Evolutionary conservation across 805 yeast genomes (phyloP), one percentile per base, ranked within the genome.

Genomic region (Blastobotrys robertii): DNA sequence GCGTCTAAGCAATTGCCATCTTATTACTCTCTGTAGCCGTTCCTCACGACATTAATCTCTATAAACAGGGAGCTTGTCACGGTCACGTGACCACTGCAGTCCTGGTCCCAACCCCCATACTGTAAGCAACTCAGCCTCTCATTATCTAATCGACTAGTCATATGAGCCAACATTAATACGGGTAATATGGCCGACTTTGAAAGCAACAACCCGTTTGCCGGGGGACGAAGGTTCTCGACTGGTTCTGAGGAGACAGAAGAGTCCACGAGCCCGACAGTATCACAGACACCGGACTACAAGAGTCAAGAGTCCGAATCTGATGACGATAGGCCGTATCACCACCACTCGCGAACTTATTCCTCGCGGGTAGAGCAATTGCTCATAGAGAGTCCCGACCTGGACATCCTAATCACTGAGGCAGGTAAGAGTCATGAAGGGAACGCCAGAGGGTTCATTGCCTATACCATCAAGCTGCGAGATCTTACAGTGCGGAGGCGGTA

Each of bases 381-480:
- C 35, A 37, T 46, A 29, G 60, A 59, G 41, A 45, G 49, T 25
- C 60, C 65, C 2, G 50, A 54, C 29, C 41, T 55, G 3, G 50
- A 50, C n/a, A 67, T 73, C 33, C 55, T 68, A 40, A 86, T 90
- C 31, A 65, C 72, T 0, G 95, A 85, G 50, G 96, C 97, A 0
- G 85, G 86, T 3, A 87, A 84, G 58, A 81, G 84, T 42, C 80
- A 75, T 46, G 97, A 90, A 53, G 86, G 88, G 8, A 75, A 76
- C 53, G 72, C 78, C 31, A 73, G 84, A 49, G 77, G 87, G 2
- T 90, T 81, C 52, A 78, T 90, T 19, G 85, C 87, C 0, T 90
- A 92, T 59, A 80, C 94, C 2, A 84, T 90, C 47, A 71, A 73
- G 47, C 66, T 76, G 37, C 66, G 79, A n/a, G 80, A 75, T 34